A percentile compares a stretch with the other conserved stretches of the same genome.
phyloP scores from a whole-genome alignment of 208 protist species.

The Lotmaria passim region DNA sequence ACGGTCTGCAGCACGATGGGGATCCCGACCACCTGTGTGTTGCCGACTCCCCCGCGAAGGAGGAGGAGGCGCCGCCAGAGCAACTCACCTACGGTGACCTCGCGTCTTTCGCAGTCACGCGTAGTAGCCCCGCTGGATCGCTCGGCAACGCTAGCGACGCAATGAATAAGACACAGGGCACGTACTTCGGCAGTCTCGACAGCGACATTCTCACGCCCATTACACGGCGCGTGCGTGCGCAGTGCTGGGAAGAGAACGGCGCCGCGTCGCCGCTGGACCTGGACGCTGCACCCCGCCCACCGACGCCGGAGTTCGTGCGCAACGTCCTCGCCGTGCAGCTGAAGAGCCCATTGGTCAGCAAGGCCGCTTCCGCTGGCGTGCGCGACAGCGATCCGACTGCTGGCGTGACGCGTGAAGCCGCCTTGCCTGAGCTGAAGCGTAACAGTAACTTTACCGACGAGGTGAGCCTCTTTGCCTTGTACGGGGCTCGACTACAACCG shows the following conservation, averaged over 20 bases:
- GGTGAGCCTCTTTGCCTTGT: background rate
- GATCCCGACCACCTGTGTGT: background rate
- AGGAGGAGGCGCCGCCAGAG: too few relatives aligned
- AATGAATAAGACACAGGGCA: background rate
- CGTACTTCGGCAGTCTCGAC: slow-evolving; percentile 13
- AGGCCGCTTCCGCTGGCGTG: background rate
- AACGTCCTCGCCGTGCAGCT: slow-evolving; percentile 7
- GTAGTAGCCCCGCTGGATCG: slow-evolving; percentile 1
- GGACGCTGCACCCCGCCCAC: background rate
- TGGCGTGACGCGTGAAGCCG: too few relatives aligned
- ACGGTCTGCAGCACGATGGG: background rate
- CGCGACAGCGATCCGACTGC: background rate
- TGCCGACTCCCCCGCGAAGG: background rate
- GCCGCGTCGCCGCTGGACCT: background rate
- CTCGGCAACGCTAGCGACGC: background rate
- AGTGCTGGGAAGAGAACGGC: slow-evolving; percentile 27
- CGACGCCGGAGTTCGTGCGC: slow-evolving; percentile 25
- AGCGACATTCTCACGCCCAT: slow-evolving; percentile 20
- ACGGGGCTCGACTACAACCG: too few relatives aligned
- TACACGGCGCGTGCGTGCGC: slow-evolving; percentile 4
- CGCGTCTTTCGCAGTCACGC: background rate
- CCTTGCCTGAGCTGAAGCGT: background rate
- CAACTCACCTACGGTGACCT: background rate
- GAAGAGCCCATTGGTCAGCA: background rate
- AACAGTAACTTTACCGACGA: background rate